These are phyloP conservation scores for Mycosphaerella sp. DNA, from an alignment of 2,329 filamentous ascomycete species.

Conservation along the genomic window DNA sequence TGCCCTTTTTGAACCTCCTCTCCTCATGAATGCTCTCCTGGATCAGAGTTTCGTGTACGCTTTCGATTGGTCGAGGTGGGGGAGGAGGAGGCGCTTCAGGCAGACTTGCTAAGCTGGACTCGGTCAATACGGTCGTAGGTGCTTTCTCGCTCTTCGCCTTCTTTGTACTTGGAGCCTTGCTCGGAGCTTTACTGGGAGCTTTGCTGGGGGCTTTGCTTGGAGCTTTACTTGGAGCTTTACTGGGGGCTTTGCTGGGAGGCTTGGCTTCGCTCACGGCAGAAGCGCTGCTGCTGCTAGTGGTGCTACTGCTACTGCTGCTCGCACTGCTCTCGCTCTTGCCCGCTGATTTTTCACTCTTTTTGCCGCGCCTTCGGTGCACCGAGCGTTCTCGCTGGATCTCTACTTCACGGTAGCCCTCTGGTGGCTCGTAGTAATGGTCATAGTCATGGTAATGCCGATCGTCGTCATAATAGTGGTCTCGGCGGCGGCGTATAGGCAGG, in stretches of 20 bases:
- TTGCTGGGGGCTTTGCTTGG: slow-evolving; percentile 1
- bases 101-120: slow-evolving; percentile 18
- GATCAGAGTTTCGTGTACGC: slow-evolving; percentile 19
- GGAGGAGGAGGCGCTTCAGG: slow-evolving; percentile 13
- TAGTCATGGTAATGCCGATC: slow-evolving; percentile 41
- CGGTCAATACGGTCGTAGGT: slow-evolving; percentile 19
- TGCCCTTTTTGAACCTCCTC: slow-evolving; percentile 57
- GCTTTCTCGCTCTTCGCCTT: slow-evolving; percentile 18
- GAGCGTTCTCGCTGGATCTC: slow-evolving; percentile 44
- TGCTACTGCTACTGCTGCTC: slow-evolving; percentile 21
- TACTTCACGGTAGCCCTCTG: slow-evolving; percentile 45
- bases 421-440: slow-evolving; percentile 28
- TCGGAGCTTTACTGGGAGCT: slow-evolving; percentile 5
- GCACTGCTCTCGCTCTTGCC: slow-evolving; percentile 16
- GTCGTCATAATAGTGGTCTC: slow-evolving; percentile 63
- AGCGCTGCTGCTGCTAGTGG: slow-evolving; percentile 25
- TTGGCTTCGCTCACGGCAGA: slow-evolving; percentile 21
- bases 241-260: neutral
- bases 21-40: slow-evolving; percentile 23
- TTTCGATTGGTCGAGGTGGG: slow-evolving; percentile 7
- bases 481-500: slow-evolving; percentile 49
- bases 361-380: slow-evolving; percentile 26
- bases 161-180: slow-evolving; percentile 16
- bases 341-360: slow-evolving; percentile 20
- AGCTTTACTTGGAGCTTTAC: slow-evolving; percentile 12